phyloP scores from a whole-genome alignment of 352 stramenopile genomes.

The Pythium vanterpoolii region DNA sequence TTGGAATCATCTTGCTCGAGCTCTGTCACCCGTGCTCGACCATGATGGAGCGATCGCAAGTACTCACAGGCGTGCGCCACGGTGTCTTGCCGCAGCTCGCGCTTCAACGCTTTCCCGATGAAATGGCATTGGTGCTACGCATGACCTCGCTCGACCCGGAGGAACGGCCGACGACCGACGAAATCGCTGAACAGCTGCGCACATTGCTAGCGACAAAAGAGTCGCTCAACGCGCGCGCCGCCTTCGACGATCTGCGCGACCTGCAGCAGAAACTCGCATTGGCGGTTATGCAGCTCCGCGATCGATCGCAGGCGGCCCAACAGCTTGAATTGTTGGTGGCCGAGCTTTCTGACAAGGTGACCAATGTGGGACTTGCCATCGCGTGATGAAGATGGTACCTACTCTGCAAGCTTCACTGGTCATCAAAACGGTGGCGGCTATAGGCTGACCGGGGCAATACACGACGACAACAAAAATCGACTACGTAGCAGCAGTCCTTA shows the following conservation, averaged over 20 bases:
- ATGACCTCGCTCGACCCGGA: conserved; percentile 76
- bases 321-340: conserved; percentile 59
- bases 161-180: conserved; percentile 51
- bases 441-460: not conserved
- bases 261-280: conserved; percentile 52
- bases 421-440: not conserved
- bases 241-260: conserved; percentile 62
- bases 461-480: not conserved
- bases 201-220: conserved; percentile 39
- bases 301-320: conserved; percentile 55
- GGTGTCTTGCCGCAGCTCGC: conserved; percentile 72
- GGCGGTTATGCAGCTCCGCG: conserved; percentile 51
- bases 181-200: conserved; percentile 56
- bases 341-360: conserved; percentile 71
- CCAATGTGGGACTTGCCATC: conserved; percentile 53
- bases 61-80: conserved; percentile 72
- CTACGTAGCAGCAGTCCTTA: not conserved
- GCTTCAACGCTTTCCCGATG: conserved; percentile 52
- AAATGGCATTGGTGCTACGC: conserved; percentile 69
- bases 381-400: conserved; percentile 27
- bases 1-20: conserved; percentile 83
- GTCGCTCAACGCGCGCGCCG: conserved; percentile 36
- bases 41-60: conserved; percentile 86
- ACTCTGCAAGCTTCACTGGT: not conserved
- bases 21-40: conserved; percentile 78